Evolutionary conservation across 805 yeast species (phyloP).

Genomic region (Saccharomycopsis malanga): DNA sequence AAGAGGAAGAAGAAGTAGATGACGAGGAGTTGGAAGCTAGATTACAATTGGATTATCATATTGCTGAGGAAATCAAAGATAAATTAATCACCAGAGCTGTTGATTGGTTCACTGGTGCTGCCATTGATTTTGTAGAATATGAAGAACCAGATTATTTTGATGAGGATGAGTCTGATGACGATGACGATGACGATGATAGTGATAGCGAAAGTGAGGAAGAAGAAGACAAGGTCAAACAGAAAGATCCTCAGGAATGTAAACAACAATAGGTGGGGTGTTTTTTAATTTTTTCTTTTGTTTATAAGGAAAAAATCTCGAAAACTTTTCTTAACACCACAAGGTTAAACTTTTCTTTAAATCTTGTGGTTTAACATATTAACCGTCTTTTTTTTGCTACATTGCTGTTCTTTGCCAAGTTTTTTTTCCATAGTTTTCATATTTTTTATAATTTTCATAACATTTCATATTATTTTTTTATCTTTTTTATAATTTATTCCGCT

Average conservation of each 20-base stretch:
- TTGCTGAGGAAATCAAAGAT: conserved; percentile 95
- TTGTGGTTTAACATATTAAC: no score
- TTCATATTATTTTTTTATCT: no score
- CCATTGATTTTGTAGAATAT: conserved; percentile 52
- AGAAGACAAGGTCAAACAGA: conserved; percentile 35
- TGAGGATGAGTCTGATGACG: conserved; percentile 57
- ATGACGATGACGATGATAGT: conserved; percentile 54
- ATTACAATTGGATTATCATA: conserved; percentile 85
- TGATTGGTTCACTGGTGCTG: conserved; percentile 98
- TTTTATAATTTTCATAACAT: no score
- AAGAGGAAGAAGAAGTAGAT: conserved; percentile 56
- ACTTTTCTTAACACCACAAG: not conserved
- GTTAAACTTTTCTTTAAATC: not conserved
- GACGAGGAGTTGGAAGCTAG: conserved; percentile 74
- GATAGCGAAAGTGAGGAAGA: conserved; percentile 59
- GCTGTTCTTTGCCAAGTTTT: no score
- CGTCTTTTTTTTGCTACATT: no score
- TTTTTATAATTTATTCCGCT: no score
- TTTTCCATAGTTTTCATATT: no score
- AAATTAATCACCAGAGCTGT: conserved; percentile 92
- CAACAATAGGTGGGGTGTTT: conserved; percentile 31
- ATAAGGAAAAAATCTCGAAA: no score
- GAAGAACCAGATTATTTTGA: conserved; percentile 39
- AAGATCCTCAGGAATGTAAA: conserved; percentile 71
- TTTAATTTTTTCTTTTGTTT: no score